phyloP scores from a whole-genome alignment of 163 green algal genomes.

The Chloromonas sp. region DNA sequence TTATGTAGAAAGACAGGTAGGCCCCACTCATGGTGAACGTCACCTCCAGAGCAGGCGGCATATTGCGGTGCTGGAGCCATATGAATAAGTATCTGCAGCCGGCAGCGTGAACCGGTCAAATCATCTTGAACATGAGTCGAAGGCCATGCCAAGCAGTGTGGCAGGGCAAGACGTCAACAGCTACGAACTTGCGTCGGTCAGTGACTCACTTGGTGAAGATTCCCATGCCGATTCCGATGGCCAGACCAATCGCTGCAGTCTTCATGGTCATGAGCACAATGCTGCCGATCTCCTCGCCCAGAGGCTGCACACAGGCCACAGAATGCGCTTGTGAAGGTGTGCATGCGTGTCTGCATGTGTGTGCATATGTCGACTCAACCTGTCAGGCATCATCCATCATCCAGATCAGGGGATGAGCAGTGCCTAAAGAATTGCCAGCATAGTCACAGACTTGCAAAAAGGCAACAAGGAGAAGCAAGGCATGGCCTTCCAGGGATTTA shows the following conservation, averaged over 20 bases:
- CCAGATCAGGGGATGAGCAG: no score
- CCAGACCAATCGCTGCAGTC: background rate
- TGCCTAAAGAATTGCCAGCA: no score
- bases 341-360: background rate
- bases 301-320: background rate
- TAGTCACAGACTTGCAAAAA: no score
- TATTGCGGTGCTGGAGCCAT: slow-evolving; percentile 38
- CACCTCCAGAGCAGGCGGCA: slow-evolving; percentile 43
- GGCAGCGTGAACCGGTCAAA: background rate
- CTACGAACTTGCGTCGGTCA: no score
- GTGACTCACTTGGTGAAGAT: slow-evolving; percentile 15
- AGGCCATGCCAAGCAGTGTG: no score
- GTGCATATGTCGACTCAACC: no score
- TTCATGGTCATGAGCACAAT: slow-evolving; percentile 10
- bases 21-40: slow-evolving; percentile 58
- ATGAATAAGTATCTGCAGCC: slow-evolving; percentile 26
- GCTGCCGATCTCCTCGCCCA: slow-evolving; percentile 9
- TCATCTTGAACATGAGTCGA: background rate
- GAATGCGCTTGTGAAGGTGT: background rate
- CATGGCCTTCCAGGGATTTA: no score
- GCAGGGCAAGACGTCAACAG: no score
- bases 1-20: slow-evolving; percentile 65
- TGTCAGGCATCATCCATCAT: no score
- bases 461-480: no score
- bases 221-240: slow-evolving; percentile 13